Percentiles rank a stretch among this genome's conserved stretches.
These are phyloP conservation scores for Tephrocybe rancida DNA, from an alignment of 768 basidiomycete species.

Conservation along the genomic window DNA sequence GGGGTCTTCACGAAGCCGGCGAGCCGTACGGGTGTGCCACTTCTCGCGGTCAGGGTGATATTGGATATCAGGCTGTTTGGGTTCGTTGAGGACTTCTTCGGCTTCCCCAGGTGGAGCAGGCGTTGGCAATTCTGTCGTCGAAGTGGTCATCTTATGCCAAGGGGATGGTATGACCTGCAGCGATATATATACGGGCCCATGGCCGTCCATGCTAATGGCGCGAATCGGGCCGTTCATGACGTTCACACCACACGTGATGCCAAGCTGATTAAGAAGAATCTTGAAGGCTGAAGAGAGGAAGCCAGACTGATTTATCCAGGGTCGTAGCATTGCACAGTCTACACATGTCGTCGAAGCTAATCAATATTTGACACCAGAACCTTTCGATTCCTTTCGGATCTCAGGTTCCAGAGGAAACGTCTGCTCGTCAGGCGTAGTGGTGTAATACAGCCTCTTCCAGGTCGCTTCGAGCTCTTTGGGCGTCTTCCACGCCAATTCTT, in stretches of 20 bases:
- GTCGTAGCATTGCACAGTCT: not conserved
- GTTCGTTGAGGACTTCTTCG: too few relatives aligned
- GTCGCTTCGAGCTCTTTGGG: constrained; percentile 32
- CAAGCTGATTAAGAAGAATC: too few relatives aligned
- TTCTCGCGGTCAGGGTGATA: constrained; percentile 42
- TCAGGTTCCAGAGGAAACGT: constrained; percentile 39
- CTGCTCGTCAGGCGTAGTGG: constrained; percentile 33
- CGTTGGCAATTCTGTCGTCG: too few relatives aligned
- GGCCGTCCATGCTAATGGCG: not conserved
- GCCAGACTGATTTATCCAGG: too few relatives aligned
- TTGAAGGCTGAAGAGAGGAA: too few relatives aligned
- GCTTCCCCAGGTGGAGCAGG: too few relatives aligned
- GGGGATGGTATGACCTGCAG: not conserved
- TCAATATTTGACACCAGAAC: not conserved
- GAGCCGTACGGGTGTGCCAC: constrained; percentile 38
- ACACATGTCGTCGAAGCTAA: not conserved
- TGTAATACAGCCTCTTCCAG: constrained; percentile 38
- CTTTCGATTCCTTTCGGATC: constrained; percentile 23
- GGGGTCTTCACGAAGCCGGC: constrained; percentile 35
- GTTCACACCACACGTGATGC: not conserved
- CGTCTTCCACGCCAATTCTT: constrained; percentile 39
- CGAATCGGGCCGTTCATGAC: not conserved
- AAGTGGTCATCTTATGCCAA: too few relatives aligned
- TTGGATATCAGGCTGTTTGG: constrained; percentile 35
- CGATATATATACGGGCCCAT: not conserved